A percentile compares a stretch with the other conserved stretches of the same genome.
Evolutionary conservation across 768 basidiomycete genomes (phyloP).

Genomic region (Amanita rimosa): DNA sequence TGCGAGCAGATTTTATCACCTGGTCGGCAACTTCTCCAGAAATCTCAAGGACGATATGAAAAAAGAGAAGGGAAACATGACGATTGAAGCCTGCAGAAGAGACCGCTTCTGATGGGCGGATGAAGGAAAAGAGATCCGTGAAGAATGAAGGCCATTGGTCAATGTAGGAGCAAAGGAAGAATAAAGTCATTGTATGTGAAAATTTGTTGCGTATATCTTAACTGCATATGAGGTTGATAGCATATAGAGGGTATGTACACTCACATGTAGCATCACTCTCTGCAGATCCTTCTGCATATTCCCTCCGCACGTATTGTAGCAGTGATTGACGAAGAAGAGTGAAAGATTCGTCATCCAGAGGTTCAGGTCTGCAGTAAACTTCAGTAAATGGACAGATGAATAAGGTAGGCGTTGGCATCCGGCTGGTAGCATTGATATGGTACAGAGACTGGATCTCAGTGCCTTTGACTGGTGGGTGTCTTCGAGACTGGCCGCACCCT

Average conservation of each 20-base stretch:
- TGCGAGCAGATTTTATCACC: slow-evolving; percentile 78
- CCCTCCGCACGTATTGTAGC: slow-evolving; percentile 74
- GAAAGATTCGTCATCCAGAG: slow-evolving; percentile 60
- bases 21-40: slow-evolving; percentile 97
- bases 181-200: slow-evolving; percentile 78
- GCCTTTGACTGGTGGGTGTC: not conserved
- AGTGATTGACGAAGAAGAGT: slow-evolving; percentile 65
- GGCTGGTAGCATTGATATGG: not conserved
- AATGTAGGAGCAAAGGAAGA: slow-evolving; percentile 83
- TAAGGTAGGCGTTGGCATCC: not conserved
- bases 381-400: not conserved
- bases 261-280: slow-evolving; percentile 75
- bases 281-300: slow-evolving; percentile 78
- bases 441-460: not conserved
- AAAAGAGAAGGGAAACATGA: slow-evolving; percentile 80
- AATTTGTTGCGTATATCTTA: slow-evolving; percentile 91
- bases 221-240: slow-evolving; percentile 4
- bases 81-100: slow-evolving; percentile 59
- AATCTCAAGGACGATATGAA: slow-evolving; percentile 89
- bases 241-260: slow-evolving; percentile 18
- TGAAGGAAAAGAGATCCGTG: slow-evolving; percentile 62
- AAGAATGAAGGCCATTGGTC: slow-evolving; percentile 85
- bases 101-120: slow-evolving; percentile 47
- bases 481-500: not conserved
- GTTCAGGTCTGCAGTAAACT: slow-evolving; percentile 37